Evolutionary conservation across 78 protist species (phyloP), one percentile per base, ranked within the genome.

Genomic region (Dictyostelium brefeldianum): DNA sequence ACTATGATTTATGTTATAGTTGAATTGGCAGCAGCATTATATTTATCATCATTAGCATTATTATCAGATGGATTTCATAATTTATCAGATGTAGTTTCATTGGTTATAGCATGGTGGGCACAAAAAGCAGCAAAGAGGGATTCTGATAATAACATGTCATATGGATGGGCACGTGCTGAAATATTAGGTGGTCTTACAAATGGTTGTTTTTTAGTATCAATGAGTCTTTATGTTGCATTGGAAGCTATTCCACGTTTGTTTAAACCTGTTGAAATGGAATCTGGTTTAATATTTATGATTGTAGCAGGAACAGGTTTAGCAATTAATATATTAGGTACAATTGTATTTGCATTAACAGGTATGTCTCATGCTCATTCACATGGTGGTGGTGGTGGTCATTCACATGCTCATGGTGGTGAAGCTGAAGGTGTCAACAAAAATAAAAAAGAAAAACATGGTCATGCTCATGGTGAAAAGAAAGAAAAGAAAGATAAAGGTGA

Each of bases 1-100:
- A 94, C 94, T 15, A 41, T 87, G 36, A 4, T 69, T 8, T 94
- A 81, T 81, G 89, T 83, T 4, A 62, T 89, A 14, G 90, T 46
- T 0, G 96, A 94, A 41, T 47, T 94, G 46, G 82, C 56, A 2
- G 89, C 82, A 12, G 96, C 96, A 69, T n/a, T 94, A 6, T 83
- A 79, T 50, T 43, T 82, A 6, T 22, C 65, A 51, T 96, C 97
- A 6, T 64, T 96, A 17, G 67, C 97, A 25, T 96, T 97, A 73
- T 22, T 96, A n/a, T 78, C 97, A 3, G 98, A 97, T 81, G 96
- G 97, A 25, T 96, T 98, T 81, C 99, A 98, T 75, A 95, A 95
- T 93, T 78, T 97, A 15, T 80, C 96, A 36, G 99, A 98, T 83
- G 79, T 96, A 4, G 67, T 95, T 36, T 85, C 98, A 18, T 84